Evolutionary conservation across 306 rosid species (phyloP).

Genomic region (Vigna nakashimae): DNA sequence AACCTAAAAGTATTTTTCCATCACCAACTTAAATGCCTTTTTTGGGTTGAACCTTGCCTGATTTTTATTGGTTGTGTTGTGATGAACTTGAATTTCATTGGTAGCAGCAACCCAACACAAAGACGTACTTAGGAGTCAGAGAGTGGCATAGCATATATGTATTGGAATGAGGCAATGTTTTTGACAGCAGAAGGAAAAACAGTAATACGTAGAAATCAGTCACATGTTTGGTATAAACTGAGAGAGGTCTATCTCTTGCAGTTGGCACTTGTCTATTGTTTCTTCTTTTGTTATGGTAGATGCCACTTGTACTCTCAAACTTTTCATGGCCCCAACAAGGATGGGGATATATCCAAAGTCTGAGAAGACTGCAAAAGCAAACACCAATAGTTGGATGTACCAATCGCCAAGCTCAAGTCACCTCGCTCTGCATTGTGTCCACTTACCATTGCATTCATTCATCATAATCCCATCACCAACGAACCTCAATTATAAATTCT

Average conservation of each 20-base stretch:
- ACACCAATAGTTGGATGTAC: slow-evolving; percentile 41
- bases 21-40: too few relatives aligned
- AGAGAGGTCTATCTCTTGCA: slow-evolving; percentile 32
- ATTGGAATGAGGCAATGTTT: too few relatives aligned
- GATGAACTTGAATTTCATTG: too few relatives aligned
- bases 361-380: slow-evolving; percentile 24
- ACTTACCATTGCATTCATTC: slow-evolving; percentile 57
- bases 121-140: too few relatives aligned
- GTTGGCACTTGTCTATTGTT: slow-evolving; percentile 6
- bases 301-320: slow-evolving; percentile 39
- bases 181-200: neutral
- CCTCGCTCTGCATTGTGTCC: slow-evolving; percentile 52
- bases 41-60: too few relatives aligned
- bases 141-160: too few relatives aligned
- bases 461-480: slow-evolving; percentile 52
- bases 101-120: too few relatives aligned
- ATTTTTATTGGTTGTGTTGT: too few relatives aligned
- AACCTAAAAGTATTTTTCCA: too few relatives aligned
- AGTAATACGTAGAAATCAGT: neutral
- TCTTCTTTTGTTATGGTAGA: neutral
- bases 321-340: slow-evolving; percentile 30
- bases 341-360: slow-evolving; percentile 48
- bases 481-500: slow-evolving; percentile 22
- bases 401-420: slow-evolving; percentile 38
- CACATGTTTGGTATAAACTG: neutral